phyloP scores from a whole-genome alignment of 805 yeast species.

The Maudiozyma barnettii region DNA sequence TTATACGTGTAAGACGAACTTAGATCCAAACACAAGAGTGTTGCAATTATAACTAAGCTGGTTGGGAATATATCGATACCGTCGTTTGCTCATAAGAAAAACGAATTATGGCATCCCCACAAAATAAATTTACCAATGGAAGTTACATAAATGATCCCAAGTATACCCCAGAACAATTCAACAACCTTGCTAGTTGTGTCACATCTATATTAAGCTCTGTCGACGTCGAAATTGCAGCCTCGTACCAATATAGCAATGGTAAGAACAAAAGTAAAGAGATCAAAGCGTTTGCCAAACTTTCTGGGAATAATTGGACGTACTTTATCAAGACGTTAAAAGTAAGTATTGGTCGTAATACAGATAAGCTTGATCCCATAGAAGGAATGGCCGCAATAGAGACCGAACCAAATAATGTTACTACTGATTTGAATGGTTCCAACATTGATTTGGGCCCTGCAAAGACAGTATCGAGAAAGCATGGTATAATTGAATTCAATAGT shows the following conservation, averaged over 20 bases:
- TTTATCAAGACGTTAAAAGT: conserved; percentile 71
- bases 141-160: background rate
- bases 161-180: conserved; percentile 16
- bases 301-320: conserved; percentile 89
- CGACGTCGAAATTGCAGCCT: conserved; percentile 65
- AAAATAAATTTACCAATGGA: background rate
- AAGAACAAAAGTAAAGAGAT: conserved; percentile 54
- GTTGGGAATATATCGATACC: too few species aligned
- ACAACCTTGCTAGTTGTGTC: conserved; percentile 62
- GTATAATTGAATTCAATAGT: conserved; percentile 66
- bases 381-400: background rate
- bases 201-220: conserved; percentile 63
- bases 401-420: background rate
- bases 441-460: conserved; percentile 95
- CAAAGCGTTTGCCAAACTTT: conserved; percentile 94
- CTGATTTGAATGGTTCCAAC: conserved; percentile 20
- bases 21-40: too few species aligned
- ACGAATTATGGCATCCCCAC: background rate
- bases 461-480: conserved; percentile 90
- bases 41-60: too few species aligned
- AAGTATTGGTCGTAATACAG: conserved; percentile 76
- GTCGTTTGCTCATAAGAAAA: too few species aligned
- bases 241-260: conserved; percentile 61
- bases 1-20: too few species aligned
- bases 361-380: conserved; percentile 5